Evolutionary conservation across 192 early-diverging fungal species (phyloP).

Genomic region (Entomortierella parvispora): DNA sequence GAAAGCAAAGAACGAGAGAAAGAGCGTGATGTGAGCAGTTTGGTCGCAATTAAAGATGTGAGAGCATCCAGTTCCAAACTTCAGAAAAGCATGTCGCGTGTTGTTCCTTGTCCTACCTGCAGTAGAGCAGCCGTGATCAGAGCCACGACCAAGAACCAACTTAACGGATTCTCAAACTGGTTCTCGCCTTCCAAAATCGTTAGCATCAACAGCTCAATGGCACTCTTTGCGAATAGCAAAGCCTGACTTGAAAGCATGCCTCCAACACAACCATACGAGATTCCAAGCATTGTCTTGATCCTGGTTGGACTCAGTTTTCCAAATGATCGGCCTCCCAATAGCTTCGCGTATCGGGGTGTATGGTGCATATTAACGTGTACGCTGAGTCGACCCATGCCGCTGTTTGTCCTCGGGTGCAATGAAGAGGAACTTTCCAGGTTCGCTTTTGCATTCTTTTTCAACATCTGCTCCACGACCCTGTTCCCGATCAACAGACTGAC

Average conservation of each 20-base stretch:
- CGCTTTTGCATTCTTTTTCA: slow-evolving; percentile 25
- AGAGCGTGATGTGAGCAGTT: slow-evolving; percentile 1
- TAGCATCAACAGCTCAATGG: slow-evolving; percentile 75
- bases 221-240: slow-evolving; percentile 81
- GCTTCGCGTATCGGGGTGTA: slow-evolving; percentile 7
- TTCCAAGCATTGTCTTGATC: slow-evolving; percentile 59
- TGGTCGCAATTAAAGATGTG: not conserved
- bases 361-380: not conserved
- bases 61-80: slow-evolving; percentile 5
- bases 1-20: not conserved
- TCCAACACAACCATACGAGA: slow-evolving; percentile 73
- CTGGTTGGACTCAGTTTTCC: slow-evolving; percentile 36
- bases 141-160: slow-evolving; percentile 70
- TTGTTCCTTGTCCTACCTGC: slow-evolving; percentile 54
- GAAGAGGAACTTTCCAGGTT: slow-evolving; percentile 11
- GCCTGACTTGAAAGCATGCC: slow-evolving; percentile 80
- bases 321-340: slow-evolving; percentile 12
- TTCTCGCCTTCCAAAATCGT: slow-evolving; percentile 65
- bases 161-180: slow-evolving; percentile 75
- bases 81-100: not conserved
- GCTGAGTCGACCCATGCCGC: slow-evolving; percentile 1
- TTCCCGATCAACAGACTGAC: slow-evolving; percentile 56
- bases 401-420: not conserved
- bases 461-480: slow-evolving; percentile 53
- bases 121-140: slow-evolving; percentile 63